Evolutionary conservation across 495 filamentous ascomycete species (phyloP).

Genomic region (Xylaria cubensis): DNA sequence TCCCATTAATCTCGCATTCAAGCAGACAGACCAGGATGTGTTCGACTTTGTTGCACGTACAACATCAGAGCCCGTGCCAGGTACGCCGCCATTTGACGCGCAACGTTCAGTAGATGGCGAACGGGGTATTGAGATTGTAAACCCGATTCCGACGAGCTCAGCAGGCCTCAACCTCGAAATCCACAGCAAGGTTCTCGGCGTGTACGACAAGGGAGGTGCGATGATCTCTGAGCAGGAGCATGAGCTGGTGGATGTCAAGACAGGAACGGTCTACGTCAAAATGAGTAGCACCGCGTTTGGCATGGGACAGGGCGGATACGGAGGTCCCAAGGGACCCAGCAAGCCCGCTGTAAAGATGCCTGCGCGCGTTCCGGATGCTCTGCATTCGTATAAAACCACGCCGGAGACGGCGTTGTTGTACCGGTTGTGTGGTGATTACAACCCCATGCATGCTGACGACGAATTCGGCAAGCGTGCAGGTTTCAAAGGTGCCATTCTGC

Average conservation of each 20-base stretch:
- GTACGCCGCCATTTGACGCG: conserved; percentile 39
- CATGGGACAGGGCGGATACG: conserved; percentile 42
- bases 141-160: conserved; percentile 32
- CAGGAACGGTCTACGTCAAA: conserved; percentile 34
- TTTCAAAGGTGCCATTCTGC: conserved; percentile 40
- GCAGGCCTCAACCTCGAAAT: conserved; percentile 40
- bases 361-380: conserved; percentile 35
- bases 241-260: conserved; percentile 34
- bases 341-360: conserved; percentile 31
- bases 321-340: conserved; percentile 35
- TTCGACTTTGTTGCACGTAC: conserved; percentile 40
- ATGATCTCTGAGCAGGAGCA: conserved; percentile 40
- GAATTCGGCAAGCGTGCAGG: conserved; percentile 37
- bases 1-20: conserved; percentile 40
- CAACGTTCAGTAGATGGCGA: conserved; percentile 42
- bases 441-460: conserved; percentile 43
- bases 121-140: conserved; percentile 38
- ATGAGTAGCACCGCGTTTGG: conserved; percentile 38
- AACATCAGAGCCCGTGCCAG: conserved; percentile 32
- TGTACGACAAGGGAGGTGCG: conserved; percentile 41
- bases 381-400: conserved; percentile 35
- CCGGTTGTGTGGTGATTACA: conserved; percentile 44
- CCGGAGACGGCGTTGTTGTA: conserved; percentile 40
- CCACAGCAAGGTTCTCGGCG: conserved; percentile 35
- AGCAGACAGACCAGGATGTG: conserved; percentile 40